Evolutionary conservation across 2,329 filamentous ascomycete genomes (phyloP), one percentile per base, ranked within the genome.

Genomic region (Neospermospora avenae): DNA sequence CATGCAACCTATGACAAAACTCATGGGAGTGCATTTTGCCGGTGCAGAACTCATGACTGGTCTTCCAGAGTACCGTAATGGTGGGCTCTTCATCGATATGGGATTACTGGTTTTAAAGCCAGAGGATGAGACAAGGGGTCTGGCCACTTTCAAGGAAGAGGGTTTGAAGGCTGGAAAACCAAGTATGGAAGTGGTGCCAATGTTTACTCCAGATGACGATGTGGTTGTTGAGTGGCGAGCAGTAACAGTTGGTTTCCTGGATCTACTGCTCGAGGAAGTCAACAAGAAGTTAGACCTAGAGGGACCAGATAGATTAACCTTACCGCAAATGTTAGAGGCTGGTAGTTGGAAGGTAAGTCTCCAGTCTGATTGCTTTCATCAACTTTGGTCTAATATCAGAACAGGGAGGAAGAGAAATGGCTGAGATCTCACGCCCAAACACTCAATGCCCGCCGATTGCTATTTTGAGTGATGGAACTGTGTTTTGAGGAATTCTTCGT

Each of bases 391-490:
- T 59, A 60, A 66, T 41, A 35, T 55, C 28, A 71, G 70, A 71
- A 63, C 60, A 84, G 93, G 93, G 93, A 69, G 95, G 95, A 61
- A 87, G 95, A 72, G 95, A 98, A 77, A 89, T 98, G 73, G 95
- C 95, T 64, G 93, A 97, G 77, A 91, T 97, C 65, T 93, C 91
- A 68, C 84, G 95, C 68, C 95, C 95, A 22, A 98, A 97, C 71
- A 98, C 95, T 11, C 69, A 71, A 63, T 69, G 96, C 74, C 91
- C 93, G 34, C 95, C 95, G 4, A 98, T 99, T 72, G 87, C 97
- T 77, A 97, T 98, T 69, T 84, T 96, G 67, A 96, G 91, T 66
- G 95, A 99, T 74, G 95, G 95, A 63, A 98, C 95, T 24, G 91
- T 99, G 66, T 98, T 99, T 74, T 96, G 85, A 68, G 41, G 34